These are phyloP conservation scores for Seiridium cupressi DNA, from an alignment of 2,329 filamentous ascomycete genomes.

Conservation along the genomic window DNA sequence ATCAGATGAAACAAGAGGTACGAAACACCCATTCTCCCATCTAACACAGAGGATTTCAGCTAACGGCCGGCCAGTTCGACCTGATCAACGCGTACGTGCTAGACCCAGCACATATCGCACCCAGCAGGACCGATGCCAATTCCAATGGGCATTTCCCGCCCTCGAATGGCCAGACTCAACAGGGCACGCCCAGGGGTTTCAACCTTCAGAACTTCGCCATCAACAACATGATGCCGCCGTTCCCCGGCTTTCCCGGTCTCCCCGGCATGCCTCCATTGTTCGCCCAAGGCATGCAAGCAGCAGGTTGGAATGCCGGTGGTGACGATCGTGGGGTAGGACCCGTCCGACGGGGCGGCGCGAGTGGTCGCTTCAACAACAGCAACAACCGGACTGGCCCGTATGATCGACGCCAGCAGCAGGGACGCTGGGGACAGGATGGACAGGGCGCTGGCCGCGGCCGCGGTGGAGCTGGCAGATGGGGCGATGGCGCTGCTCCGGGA, in stretches of 20 bases:
- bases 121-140: constrained; percentile 89
- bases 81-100: constrained; percentile 93
- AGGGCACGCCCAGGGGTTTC: constrained; percentile 89
- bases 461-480: constrained; percentile 59
- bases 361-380: constrained; percentile 53
- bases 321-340: constrained; percentile 61
- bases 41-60: constrained; percentile 7
- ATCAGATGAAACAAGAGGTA: constrained; percentile 79
- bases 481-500: constrained; percentile 71
- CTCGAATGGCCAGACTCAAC: constrained; percentile 69
- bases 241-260: constrained; percentile 58
- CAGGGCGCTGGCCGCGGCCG: constrained; percentile 52
- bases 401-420: constrained; percentile 63
- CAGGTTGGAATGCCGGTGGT: constrained; percentile 49
- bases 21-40: constrained; percentile 31
- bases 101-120: constrained; percentile 91
- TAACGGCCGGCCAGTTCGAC: constrained; percentile 58
- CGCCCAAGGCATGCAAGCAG: constrained; percentile 38
- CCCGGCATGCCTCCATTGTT: constrained; percentile 54
- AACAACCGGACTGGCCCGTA: constrained; percentile 70
- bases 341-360: constrained; percentile 65
- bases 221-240: constrained; percentile 54
- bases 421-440: constrained; percentile 46
- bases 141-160: constrained; percentile 94
- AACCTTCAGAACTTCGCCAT: constrained; percentile 73